Base-by-base conservation (phyloP, 2,329 filamentous ascomycete species). In the Colletotrichum nymphaeae region DNA sequence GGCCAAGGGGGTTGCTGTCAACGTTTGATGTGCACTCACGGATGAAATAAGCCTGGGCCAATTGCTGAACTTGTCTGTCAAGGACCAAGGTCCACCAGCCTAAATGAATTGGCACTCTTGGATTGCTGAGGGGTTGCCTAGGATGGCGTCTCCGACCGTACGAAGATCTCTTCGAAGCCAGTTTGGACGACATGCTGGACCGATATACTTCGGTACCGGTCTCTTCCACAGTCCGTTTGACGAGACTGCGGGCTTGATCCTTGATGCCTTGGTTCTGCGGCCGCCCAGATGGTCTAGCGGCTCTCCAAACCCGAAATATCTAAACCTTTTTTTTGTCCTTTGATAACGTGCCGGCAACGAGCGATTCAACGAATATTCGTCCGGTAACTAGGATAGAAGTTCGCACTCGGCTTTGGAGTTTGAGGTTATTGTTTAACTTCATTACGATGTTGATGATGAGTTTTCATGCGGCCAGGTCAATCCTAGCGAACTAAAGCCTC, bases 1-100 rank as follows among this genome's bases (percentile, higher is more conserved):
- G 56, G 52, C 59, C 69, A 64, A 69, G 65, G 69, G n/a, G 55
- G 46, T 59, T 37, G 70, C 67, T 73, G 70, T 69, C 59, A 65
- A 52, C 57, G 67, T 73, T 73, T 65, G 70, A 73, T 69, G 66
- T 62, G 55, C 60, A 32, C 60, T 59, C 59, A 55, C 65, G 55
- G 59, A 64, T 52, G 32, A 57, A 55, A 28, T 53, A 53, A 64
- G 65, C 59, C 69, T 58, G 52, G 64, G 16, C 66, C 42, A 69
- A 26, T 32, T 42, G 46, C 56, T 19, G 35, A 62, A 62, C 28
- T 46, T 55, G 49, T 19, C 26, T 49, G 57, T 24, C 57, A n/a
- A 53, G 35, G 57, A 56, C 68, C 30, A n/a, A 30, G 55, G 53
- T 19, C 55, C 55, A 65, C 70, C 53, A 26, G 22, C 46, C 46